Evolutionary conservation across 108 stramenopile species (phyloP).

Genomic region (Bacterosira constricta): DNA sequence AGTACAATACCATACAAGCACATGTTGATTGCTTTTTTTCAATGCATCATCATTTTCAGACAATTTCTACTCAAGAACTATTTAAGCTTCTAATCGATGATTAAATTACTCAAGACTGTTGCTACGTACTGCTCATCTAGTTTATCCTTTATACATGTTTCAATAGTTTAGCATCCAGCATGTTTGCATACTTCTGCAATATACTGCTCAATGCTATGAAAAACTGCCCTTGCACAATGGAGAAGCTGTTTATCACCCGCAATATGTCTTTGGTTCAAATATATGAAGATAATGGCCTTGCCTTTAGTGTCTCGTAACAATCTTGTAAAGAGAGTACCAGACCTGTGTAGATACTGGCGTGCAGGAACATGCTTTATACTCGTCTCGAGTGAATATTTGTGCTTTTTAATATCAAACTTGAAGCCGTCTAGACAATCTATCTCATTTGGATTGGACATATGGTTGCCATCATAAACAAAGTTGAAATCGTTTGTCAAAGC

Average conservation of each 20-base stretch:
- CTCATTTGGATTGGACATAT: slow-evolving; percentile 64
- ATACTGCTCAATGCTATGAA: slow-evolving; percentile 30
- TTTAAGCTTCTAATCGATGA: not conserved
- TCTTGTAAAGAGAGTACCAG: slow-evolving; percentile 67
- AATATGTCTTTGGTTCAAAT: slow-evolving; percentile 42
- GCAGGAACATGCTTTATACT: slow-evolving; percentile 49
- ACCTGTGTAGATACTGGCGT: slow-evolving; percentile 79
- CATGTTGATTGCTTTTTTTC: no score
- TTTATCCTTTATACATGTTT: not conserved
- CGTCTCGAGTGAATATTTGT: slow-evolving; percentile 44
- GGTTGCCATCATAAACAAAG: slow-evolving; percentile 83
- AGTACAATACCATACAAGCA: no score
- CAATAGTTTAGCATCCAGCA: not conserved
- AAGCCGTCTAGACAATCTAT: slow-evolving; percentile 66
- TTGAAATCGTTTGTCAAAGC: slow-evolving; percentile 51
- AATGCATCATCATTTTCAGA: no score
- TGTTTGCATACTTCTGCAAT: slow-evolving; percentile 15
- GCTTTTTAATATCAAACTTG: slow-evolving; percentile 60
- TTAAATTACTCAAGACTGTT: not conserved
- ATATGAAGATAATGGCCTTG: slow-evolving; percentile 32
- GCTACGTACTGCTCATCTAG: not conserved
- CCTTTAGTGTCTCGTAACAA: slow-evolving; percentile 34
- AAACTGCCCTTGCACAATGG: slow-evolving; percentile 29
- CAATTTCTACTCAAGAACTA: no score
- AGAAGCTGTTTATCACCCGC: slow-evolving; percentile 36